phyloP scores from a whole-genome alignment of 2,329 filamentous ascomycete genomes.

The Lasiodiplodia hormozganensis region DNA sequence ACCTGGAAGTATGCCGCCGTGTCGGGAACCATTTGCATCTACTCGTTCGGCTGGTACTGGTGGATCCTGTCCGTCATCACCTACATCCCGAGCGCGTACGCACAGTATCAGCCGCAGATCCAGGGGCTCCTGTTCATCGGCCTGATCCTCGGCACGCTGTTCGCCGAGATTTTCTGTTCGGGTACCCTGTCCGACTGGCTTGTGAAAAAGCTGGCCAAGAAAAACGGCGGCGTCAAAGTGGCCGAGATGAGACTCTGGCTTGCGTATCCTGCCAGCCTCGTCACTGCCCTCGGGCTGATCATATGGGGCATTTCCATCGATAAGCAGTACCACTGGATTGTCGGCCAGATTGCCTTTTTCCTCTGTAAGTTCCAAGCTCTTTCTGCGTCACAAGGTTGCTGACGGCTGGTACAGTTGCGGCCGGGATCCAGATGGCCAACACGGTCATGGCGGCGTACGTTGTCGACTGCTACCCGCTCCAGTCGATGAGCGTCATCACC shows the following conservation, averaged over 20 bases:
- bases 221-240: conserved; percentile 52
- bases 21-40: conserved; percentile 55
- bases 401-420: conserved; percentile 50
- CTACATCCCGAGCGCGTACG: conserved; percentile 60
- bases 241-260: conserved; percentile 65
- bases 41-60: conserved; percentile 64
- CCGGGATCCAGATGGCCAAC: conserved; percentile 65
- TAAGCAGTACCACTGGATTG: conserved; percentile 62
- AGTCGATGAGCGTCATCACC: conserved; percentile 51
- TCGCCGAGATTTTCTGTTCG: conserved; percentile 60
- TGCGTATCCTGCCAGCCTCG: conserved; percentile 58
- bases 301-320: conserved; percentile 65
- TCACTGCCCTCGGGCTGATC: conserved; percentile 58
- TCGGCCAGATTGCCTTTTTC: conserved; percentile 63
- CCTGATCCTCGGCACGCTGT: conserved; percentile 59
- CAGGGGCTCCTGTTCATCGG: conserved; percentile 63
- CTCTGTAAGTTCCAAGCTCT: conserved; percentile 52
- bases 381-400: background rate
- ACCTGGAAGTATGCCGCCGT: conserved; percentile 58
- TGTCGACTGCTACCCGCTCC: conserved; percentile 62
- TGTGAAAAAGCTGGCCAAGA: conserved; percentile 54
- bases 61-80: conserved; percentile 63
- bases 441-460: conserved; percentile 61
- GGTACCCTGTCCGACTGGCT: conserved; percentile 62
- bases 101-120: conserved; percentile 54